Conservation (phyloP, 306 rosid species). For the Ormosia emarginata region DNA sequence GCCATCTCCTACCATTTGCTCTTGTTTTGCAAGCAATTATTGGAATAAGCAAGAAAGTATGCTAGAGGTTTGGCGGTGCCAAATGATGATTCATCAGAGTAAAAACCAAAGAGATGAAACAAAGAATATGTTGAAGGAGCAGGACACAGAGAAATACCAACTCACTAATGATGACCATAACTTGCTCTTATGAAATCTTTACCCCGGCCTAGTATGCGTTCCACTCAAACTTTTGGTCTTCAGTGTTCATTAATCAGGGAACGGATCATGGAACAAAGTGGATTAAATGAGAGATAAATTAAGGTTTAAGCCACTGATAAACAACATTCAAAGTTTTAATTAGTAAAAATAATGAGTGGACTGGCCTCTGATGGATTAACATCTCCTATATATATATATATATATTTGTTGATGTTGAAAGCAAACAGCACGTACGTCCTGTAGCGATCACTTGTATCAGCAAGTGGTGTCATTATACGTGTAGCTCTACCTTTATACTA, state of each 20-base stretch:
- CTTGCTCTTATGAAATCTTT: no score
- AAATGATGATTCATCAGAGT: not conserved
- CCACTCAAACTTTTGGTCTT: no score
- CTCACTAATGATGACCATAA: no score
- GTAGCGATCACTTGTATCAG: not conserved
- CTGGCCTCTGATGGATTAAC: not conserved
- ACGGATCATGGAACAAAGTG: not conserved
- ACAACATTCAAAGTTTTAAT: not conserved
- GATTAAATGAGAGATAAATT: not conserved
- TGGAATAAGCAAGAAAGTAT: not conserved
- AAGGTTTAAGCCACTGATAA: not conserved
- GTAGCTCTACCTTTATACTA: not conserved
- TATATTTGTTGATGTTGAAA: constrained; percentile 6
- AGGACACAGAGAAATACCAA: not conserved
- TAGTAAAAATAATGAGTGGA: not conserved
- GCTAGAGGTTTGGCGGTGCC: not conserved
- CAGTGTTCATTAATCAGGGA: not conserved
- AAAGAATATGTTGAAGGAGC: not conserved
- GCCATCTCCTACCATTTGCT: not conserved
- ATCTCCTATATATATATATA: not conserved
- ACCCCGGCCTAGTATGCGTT: no score
- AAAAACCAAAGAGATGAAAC: not conserved
- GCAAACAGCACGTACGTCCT: not conserved
- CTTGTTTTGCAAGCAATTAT: not conserved
- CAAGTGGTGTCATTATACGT: constrained; percentile 7